These are phyloP conservation scores for Allomyces macrogynus DNA, from an alignment of 192 early-diverging fungal species.

Conservation along the genomic window DNA sequence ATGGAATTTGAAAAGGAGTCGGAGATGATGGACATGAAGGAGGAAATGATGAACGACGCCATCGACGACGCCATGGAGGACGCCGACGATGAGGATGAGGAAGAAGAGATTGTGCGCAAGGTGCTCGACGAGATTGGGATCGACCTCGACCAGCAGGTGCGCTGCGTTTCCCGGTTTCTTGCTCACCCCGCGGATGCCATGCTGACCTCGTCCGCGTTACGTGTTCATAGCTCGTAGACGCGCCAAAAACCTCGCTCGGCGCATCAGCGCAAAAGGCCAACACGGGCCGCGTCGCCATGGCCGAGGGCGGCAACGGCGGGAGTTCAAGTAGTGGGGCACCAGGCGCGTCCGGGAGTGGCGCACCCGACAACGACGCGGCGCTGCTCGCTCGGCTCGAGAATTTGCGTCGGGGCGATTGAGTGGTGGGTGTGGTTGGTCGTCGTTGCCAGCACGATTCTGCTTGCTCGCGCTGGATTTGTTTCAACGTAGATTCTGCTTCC, in stretches of 20 bases:
- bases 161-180: background rate
- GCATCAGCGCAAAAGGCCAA: background rate
- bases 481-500: too few relatives aligned
- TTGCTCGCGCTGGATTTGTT: too few relatives aligned
- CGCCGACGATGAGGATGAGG: constrained; percentile 78
- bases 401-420: constrained; percentile 42
- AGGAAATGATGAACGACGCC: constrained; percentile 93
- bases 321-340: constrained; percentile 9
- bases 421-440: too few relatives aligned
- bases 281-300: constrained; percentile 17
- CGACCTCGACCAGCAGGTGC: constrained; percentile 45
- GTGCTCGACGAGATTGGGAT: constrained; percentile 94
- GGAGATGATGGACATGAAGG: constrained; percentile 98
- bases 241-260: background rate
- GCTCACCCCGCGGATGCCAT: too few relatives aligned
- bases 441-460: too few relatives aligned
- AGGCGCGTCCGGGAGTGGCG: constrained; percentile 21
- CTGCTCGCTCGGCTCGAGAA: constrained; percentile 77
- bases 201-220: too few relatives aligned
- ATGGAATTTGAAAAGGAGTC: constrained; percentile 91
- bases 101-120: constrained; percentile 75
- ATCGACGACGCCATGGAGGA: constrained; percentile 95
- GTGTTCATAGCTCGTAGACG: background rate
- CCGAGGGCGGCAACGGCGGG: constrained; percentile 21
- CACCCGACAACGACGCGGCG: constrained; percentile 49